Base-by-base conservation (phyloP, 345 rosid species). In the Limnanthes douglasii region DNA sequence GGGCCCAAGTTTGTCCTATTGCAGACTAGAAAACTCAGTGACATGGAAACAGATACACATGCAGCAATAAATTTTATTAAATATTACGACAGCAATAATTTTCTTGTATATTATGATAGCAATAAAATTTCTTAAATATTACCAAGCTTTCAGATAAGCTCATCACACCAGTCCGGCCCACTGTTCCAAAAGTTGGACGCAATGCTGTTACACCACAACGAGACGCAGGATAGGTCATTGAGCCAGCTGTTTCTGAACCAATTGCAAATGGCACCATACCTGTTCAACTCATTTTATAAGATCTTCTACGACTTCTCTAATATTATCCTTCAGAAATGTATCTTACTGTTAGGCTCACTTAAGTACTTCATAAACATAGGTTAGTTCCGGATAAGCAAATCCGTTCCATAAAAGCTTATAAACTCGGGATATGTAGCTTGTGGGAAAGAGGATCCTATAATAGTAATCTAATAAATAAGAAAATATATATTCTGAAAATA, bases 201-300 rank as follows among this genome's bases (percentile, higher is more conserved):
- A 78, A 39, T 38, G 84, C 86, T 34, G 95, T 84, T 51, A 75
- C 68, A 0, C 93, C 86, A 62, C 95, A 84, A 24, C 78, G 68
- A 34, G 83, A 65, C 40, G 81, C 84, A 31, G 96, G 92, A 38
- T 61, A 72, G 33, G 81, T 72, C 20, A 86, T 68, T 36, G 96
- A 86, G 23, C 96, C 94, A 34, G 86, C 84, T 32, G 94, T 81
- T 63, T 86, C 94, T 1, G 94, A 86, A 49, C 94, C 96, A 66
- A 86, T 74, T 28, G 96, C 86, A 72, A 86, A 81, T 5, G 92
- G 96, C 38, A 80, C 74, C 80, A 85, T 67, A 28, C 93, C 88
- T 70, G 41, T 20, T 14, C 21, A 16, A 8, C 8, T 25, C 28
- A 27, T 27, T 2, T 27, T 6, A n/a, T 13, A 27, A 0, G 3